A percentile compares a stretch with the other conserved stretches of the same genome.
These are phyloP conservation scores for Malassezia pachydermatis DNA, from an alignment of 1,284 basidiomycete genomes.

Conservation along the genomic window DNA sequence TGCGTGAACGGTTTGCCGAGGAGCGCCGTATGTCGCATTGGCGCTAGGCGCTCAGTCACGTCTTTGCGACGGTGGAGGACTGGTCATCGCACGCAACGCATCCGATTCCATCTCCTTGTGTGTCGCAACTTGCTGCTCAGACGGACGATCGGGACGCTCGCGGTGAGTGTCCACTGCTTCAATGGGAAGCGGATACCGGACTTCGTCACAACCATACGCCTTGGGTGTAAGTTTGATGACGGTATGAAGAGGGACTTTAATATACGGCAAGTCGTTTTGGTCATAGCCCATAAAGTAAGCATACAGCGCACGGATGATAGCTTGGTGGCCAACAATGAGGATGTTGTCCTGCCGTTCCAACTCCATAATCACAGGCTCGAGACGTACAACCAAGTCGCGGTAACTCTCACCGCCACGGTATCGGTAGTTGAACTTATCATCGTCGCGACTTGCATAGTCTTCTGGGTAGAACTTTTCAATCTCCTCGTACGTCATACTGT, in stretches of 20 bases:
- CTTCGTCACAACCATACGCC: conserved; percentile 97
- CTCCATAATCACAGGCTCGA: conserved; percentile 99
- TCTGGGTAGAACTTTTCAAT: conserved; percentile 90
- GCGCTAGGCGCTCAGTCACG: background rate
- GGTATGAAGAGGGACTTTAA: conserved; percentile 78
- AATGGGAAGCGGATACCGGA: conserved; percentile 57
- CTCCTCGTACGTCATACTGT: conserved; percentile 98
- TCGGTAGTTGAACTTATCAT: conserved; percentile 99
- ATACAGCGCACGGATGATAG: conserved; percentile 53
- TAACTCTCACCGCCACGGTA: conserved; percentile 87
- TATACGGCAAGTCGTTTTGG: conserved; percentile 90
- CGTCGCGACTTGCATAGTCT: conserved; percentile 95
- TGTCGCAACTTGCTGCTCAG: background rate
- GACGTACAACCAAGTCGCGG: conserved; percentile 74
- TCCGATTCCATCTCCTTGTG: conserved; percentile 1
- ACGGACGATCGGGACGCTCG: conserved; percentile 26
- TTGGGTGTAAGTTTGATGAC: conserved; percentile 95
- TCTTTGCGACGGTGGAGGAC: conserved; percentile 1
- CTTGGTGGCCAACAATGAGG: conserved; percentile 89
- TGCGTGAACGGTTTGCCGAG: conserved; percentile 33
- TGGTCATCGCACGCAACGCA: background rate
- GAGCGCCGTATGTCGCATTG: conserved; percentile 24
- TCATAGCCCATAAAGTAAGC: conserved; percentile 88
- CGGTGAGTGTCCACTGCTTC: conserved; percentile 46
- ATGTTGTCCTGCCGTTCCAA: conserved; percentile 95